These are phyloP conservation scores for Aspergillus bertholletiae DNA, from an alignment of 495 filamentous ascomycete species.

Conservation along the genomic window DNA sequence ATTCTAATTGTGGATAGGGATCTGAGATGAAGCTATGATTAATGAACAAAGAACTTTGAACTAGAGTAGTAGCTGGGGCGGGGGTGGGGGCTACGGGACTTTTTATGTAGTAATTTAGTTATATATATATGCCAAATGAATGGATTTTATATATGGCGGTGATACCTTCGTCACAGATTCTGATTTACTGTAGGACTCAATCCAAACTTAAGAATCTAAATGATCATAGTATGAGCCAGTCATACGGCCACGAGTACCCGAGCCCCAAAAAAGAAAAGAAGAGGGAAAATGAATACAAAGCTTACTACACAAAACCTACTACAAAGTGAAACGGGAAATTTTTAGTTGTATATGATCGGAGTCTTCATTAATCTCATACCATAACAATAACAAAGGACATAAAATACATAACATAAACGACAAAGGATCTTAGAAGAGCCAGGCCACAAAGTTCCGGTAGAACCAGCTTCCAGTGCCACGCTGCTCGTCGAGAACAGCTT, in stretches of 20 bases:
- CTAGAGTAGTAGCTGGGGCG: no score
- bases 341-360: not conserved
- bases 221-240: no score
- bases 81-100: no score
- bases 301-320: not conserved
- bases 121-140: no score
- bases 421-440: slow-evolving; percentile 55
- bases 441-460: slow-evolving; percentile 61
- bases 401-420: not conserved
- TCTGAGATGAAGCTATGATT: not conserved
- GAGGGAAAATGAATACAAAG: no score
- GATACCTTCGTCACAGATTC: no score
- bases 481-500: slow-evolving; percentile 46
- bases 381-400: not conserved
- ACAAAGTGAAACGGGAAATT: not conserved
- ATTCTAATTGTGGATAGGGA: slow-evolving; percentile 3
- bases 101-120: no score
- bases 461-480: slow-evolving; percentile 44
- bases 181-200: no score
- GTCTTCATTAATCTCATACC: not conserved
- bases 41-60: slow-evolving; percentile 4
- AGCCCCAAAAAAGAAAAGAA: no score
- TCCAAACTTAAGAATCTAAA: no score
- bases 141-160: no score
- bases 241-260: no score